A percentile compares a stretch with the other conserved stretches of the same genome.
These are phyloP conservation scores for Flaveria brownii DNA, from an alignment of 129 eudicot genomes.

Conservation along the genomic window DNA sequence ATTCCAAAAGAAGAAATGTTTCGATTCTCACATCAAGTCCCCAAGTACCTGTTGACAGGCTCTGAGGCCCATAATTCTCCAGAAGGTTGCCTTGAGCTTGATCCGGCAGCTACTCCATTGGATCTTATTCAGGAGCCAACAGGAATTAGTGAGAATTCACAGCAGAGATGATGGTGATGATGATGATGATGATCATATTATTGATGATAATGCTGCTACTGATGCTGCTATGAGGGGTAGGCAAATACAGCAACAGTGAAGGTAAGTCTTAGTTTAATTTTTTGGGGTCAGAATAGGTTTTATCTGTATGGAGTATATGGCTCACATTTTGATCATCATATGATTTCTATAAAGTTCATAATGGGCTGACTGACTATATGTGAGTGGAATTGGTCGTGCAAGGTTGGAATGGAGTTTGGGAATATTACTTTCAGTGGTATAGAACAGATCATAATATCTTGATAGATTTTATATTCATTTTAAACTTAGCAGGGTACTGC, in stretches of 20 bases:
- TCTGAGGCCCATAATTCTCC: constrained; percentile 70
- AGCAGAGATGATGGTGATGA: constrained; percentile 16
- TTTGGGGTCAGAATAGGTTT: constrained; percentile 26
- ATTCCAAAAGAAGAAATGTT: constrained; percentile 85
- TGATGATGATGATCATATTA: neutral
- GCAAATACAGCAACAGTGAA: constrained; percentile 7
- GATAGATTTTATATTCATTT: neutral
- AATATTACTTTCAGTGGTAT: constrained; percentile 27
- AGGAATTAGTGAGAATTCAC: neutral
- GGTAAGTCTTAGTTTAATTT: constrained; percentile 31
- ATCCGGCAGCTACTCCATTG: constrained; percentile 90
- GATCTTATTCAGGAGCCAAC: constrained; percentile 68
- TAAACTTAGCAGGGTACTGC: neutral
- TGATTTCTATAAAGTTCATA: constrained; percentile 27
- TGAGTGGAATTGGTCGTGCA: constrained; percentile 17
- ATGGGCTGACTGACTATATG: constrained; percentile 26
- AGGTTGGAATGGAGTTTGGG: constrained; percentile 15
- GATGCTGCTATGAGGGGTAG: neutral
- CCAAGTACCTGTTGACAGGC: constrained; percentile 62
- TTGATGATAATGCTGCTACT: constrained; percentile 3
- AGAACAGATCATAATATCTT: constrained; percentile 20
- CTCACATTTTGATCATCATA: constrained; percentile 18
- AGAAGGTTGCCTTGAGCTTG: constrained; percentile 78
- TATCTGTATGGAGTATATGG: constrained; percentile 31
- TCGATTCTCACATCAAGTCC: constrained; percentile 86